These are phyloP conservation scores for Emericellopsis cladophorae DNA, from an alignment of 2,329 filamentous ascomycete genomes.

Conservation along the genomic window DNA sequence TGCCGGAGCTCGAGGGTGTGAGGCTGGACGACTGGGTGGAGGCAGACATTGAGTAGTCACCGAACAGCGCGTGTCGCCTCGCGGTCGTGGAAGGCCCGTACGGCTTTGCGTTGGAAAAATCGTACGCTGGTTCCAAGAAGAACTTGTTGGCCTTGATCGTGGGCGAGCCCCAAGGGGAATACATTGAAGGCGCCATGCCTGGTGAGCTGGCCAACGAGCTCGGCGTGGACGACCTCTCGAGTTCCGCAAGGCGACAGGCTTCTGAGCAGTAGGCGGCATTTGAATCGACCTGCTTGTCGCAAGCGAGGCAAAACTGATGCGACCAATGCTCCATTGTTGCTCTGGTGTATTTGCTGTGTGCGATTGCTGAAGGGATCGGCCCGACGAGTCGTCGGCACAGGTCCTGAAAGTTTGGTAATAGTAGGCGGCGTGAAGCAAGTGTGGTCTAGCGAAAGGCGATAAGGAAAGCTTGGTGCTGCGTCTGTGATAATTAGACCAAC, in stretches of 20 bases:
- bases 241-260: slow-evolving; percentile 76
- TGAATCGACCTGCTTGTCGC: slow-evolving; percentile 67
- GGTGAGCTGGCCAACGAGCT: slow-evolving; percentile 48
- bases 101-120: slow-evolving; percentile 55
- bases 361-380: neutral
- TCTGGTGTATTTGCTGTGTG: neutral
- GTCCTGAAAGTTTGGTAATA: neutral
- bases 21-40: slow-evolving; percentile 23
- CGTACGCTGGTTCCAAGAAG: slow-evolving; percentile 62
- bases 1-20: slow-evolving; percentile 67
- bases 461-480: neutral
- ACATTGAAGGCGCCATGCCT: slow-evolving; percentile 31
- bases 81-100: slow-evolving; percentile 32
- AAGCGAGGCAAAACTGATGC: slow-evolving; percentile 86
- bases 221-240: slow-evolving; percentile 55
- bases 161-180: slow-evolving; percentile 27
- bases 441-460: neutral
- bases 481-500: neutral
- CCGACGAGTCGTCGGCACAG: neutral
- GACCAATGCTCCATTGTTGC: slow-evolving; percentile 51
- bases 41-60: slow-evolving; percentile 10
- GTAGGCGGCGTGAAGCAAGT: neutral
- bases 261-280: slow-evolving; percentile 85
- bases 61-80: slow-evolving; percentile 19
- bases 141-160: slow-evolving; percentile 27